phyloP scores from a whole-genome alignment of 768 basidiomycete species.

The Dictyophora rubrovolvata region DNA sequence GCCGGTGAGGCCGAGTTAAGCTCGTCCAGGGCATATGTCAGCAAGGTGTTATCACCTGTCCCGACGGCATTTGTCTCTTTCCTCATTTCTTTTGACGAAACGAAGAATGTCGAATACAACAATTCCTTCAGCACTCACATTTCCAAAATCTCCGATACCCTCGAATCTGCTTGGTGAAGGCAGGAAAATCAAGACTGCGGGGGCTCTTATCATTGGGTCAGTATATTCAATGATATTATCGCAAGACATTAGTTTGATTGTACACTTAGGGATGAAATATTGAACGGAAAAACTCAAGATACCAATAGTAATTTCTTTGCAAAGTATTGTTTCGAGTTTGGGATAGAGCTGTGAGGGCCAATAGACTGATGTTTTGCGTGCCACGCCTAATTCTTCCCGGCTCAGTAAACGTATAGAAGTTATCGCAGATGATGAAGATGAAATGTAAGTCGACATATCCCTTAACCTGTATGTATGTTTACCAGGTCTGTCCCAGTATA shows the following conservation, averaged over 20 bases:
- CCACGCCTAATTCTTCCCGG: constrained; percentile 10
- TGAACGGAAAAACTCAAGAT: constrained; percentile 86
- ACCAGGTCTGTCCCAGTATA: constrained; percentile 34
- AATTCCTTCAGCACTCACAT: neutral
- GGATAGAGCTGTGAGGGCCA: constrained; percentile 55
- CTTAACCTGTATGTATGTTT: neutral
- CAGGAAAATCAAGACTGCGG: constrained; percentile 61
- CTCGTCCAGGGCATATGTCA: neutral
- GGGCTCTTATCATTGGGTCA: constrained; percentile 68
- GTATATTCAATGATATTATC: constrained; percentile 13
- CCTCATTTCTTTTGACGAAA: neutral
- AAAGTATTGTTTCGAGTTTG: constrained; percentile 81
- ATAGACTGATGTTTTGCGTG: constrained; percentile 4
- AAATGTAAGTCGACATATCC: constrained; percentile 51
- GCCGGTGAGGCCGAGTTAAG: too few species aligned
- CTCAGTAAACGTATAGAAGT: constrained; percentile 81
- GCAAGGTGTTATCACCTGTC: neutral
- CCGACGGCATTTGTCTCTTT: neutral
- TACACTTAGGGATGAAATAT: constrained; percentile 65
- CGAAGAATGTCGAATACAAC: constrained; percentile 3
- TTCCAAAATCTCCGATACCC: constrained; percentile 39
- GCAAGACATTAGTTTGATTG: neutral
- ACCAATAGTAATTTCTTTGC: constrained; percentile 81
- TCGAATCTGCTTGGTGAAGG: constrained; percentile 61
- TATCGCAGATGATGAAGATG: constrained; percentile 80